phyloP scores from a whole-genome alignment of 1,284 basidiomycete species.

The Moesziomyces antarcticus region DNA sequence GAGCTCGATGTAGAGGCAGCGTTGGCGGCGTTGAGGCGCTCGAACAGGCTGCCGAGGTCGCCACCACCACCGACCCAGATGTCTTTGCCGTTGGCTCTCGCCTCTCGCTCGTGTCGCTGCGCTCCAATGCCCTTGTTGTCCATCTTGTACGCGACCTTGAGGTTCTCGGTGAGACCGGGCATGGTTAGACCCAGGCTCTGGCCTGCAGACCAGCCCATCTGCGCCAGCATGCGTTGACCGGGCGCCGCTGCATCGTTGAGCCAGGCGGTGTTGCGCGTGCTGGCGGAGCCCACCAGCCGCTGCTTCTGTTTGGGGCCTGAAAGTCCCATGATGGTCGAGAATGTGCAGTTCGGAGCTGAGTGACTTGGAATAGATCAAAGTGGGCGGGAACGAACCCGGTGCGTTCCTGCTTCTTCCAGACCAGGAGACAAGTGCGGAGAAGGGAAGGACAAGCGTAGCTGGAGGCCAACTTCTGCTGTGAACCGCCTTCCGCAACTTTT shows the following conservation, averaged over 20 bases:
- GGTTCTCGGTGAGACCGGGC: slow-evolving; percentile 58
- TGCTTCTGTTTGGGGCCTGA: slow-evolving; percentile 62
- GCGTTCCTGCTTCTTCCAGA: too few species aligned
- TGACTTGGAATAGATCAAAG: too few species aligned
- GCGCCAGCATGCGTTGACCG: slow-evolving; percentile 64
- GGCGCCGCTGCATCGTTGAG: slow-evolving; percentile 60
- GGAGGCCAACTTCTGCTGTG: too few species aligned
- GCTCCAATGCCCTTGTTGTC: slow-evolving; percentile 67
- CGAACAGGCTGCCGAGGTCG: slow-evolving; percentile 64
- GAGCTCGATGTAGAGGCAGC: slow-evolving; percentile 31
- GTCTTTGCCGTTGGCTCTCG: slow-evolving; percentile 55
- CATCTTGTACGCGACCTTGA: slow-evolving; percentile 63
- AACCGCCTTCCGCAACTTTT: not conserved
- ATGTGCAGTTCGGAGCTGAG: not conserved
- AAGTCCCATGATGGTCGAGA: slow-evolving; percentile 55
- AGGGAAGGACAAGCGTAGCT: too few species aligned
- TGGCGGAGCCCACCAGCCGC: slow-evolving; percentile 62
- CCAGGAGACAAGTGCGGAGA: too few species aligned
- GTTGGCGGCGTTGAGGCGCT: slow-evolving; percentile 63
- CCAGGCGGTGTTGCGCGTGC: slow-evolving; percentile 62
- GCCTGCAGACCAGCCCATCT: slow-evolving; percentile 66
- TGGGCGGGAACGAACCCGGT: too few species aligned
- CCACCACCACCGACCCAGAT: slow-evolving; percentile 64
- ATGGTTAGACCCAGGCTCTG: slow-evolving; percentile 58
- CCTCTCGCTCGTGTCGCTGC: slow-evolving; percentile 61